phyloP scores from a whole-genome alignment of 2,329 filamentous ascomycete species.

The Myriangium duriaei region DNA sequence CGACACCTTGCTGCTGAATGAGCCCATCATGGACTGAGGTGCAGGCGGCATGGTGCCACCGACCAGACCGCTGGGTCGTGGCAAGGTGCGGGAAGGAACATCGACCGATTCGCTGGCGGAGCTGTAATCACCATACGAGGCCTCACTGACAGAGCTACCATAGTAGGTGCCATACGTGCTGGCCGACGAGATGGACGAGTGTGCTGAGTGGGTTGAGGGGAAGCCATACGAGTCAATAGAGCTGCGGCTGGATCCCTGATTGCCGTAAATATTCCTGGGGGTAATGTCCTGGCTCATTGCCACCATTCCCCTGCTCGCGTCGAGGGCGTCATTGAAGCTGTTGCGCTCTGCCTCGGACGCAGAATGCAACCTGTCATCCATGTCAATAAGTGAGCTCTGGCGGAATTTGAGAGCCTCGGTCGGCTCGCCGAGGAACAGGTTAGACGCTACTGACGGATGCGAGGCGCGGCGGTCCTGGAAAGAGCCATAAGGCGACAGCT shows the following conservation, averaged over 20 bases:
- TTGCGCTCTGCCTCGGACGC: constrained; percentile 45
- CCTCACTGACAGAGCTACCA: constrained; percentile 65
- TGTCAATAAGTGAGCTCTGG: constrained; percentile 54
- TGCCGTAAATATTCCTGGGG: constrained; percentile 76
- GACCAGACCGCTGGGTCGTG: constrained; percentile 57
- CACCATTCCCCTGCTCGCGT: constrained; percentile 88
- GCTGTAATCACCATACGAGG: constrained; percentile 84
- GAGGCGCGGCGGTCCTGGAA: constrained; percentile 60
- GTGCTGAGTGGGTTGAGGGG: constrained; percentile 68
- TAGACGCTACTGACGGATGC: constrained; percentile 64
- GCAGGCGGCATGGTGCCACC: constrained; percentile 59
- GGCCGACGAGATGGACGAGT: constrained; percentile 77
- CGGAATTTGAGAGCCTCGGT: constrained; percentile 36
- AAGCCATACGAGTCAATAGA: constrained; percentile 86
- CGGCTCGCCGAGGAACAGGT: constrained; percentile 36
- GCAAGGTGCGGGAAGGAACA: constrained; percentile 69
- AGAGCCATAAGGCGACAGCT: constrained; percentile 39
- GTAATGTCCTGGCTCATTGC: constrained; percentile 89
- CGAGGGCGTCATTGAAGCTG: constrained; percentile 77
- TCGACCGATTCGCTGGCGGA: constrained; percentile 79
- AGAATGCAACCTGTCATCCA: constrained; percentile 43
- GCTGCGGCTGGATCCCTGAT: constrained; percentile 48
- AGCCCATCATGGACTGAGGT: constrained; percentile 95
- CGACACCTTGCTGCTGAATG: constrained; percentile 93
- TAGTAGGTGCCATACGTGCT: constrained; percentile 76